phyloP scores from a whole-genome alignment of 805 yeast genomes.

The Metschnikowia corniflorae region DNA sequence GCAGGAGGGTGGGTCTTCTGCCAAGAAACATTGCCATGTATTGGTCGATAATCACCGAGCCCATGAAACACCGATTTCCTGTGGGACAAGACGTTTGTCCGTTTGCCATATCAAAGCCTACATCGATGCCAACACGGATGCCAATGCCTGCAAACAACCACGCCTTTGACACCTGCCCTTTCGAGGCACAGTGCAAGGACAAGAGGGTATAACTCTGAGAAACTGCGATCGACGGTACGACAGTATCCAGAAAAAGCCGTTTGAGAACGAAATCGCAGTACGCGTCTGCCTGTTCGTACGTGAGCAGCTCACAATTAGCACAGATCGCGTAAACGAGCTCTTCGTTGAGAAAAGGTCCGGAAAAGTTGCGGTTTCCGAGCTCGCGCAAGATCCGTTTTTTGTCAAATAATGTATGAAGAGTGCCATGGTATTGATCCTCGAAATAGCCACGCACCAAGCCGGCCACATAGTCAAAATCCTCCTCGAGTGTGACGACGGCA shows the following conservation, averaged over 20 bases:
- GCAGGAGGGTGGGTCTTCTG: conserved; percentile 10
- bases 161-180: conserved; percentile 17
- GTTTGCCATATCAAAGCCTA: conserved; percentile 15
- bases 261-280: conserved; percentile 11
- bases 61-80: conserved; percentile 15
- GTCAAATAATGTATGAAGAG: conserved; percentile 12
- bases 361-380: conserved; percentile 10
- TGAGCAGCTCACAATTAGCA: conserved; percentile 11
- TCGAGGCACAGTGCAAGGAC: conserved; percentile 15
- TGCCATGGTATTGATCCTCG: conserved; percentile 6
- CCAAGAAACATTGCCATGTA: conserved; percentile 17
- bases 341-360: conserved; percentile 10
- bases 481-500: conserved; percentile 11
- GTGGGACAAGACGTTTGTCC: conserved; percentile 5
- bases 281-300: conserved; percentile 14
- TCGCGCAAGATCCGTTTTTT: conserved; percentile 9
- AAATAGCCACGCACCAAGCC: conserved; percentile 13
- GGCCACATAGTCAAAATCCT: conserved; percentile 14
- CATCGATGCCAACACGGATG: conserved; percentile 15
- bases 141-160: conserved; percentile 18
- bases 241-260: conserved; percentile 8
- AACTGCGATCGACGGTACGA: conserved; percentile 12
- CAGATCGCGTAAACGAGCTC: conserved; percentile 17
- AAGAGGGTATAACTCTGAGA: conserved; percentile 16
- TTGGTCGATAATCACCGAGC: conserved; percentile 13